Percentiles rank a stretch among this genome's conserved stretches.
These are phyloP conservation scores for Penicillium macrosclerotiorum DNA, from an alignment of 495 filamentous ascomycete species.

Conservation along the genomic window DNA sequence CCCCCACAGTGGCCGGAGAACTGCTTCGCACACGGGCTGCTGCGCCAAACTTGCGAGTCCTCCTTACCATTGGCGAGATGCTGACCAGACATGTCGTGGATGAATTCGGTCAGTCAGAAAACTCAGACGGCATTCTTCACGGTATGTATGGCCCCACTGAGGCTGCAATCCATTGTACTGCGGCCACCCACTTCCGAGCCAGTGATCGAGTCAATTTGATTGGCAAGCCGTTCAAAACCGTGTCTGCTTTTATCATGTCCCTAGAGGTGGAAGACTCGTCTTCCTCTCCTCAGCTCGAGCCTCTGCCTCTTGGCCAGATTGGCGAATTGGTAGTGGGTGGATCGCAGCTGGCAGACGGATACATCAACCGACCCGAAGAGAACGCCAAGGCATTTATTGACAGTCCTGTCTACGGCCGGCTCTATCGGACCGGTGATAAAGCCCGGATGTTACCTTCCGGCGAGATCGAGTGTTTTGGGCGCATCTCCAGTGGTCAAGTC, in stretches of 20 bases:
- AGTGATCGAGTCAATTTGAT: conserved; percentile 61
- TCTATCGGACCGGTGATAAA: conserved; percentile 86
- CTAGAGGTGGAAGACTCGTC: conserved; percentile 30
- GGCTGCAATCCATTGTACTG: conserved; percentile 74
- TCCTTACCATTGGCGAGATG: conserved; percentile 88
- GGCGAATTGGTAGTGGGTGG: conserved; percentile 87
- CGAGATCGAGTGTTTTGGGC: conserved; percentile 75
- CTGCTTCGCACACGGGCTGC: conserved; percentile 58
- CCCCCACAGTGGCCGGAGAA: conserved; percentile 74
- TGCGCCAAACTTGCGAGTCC: conserved; percentile 59
- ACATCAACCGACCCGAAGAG: conserved; percentile 73
- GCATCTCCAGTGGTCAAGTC: conserved; percentile 72
- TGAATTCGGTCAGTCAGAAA: conserved; percentile 60
- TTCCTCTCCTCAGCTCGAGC: conserved; percentile 28
- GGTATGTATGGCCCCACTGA: conserved; percentile 90
- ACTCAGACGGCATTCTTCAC: conserved; percentile 56
- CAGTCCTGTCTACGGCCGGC: conserved; percentile 47
- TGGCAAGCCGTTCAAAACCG: conserved; percentile 69
- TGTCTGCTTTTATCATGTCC: conserved; percentile 67
- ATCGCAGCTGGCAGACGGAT: conserved; percentile 70
- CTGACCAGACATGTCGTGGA: conserved; percentile 67
- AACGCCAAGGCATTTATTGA: conserved; percentile 65
- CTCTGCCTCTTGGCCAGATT: conserved; percentile 65
- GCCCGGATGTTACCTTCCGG: conserved; percentile 65
- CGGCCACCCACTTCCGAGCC: conserved; percentile 45